Evolutionary conservation across 768 basidiomycete genomes (phyloP).

Genomic region (Amanita pallidorosea): DNA sequence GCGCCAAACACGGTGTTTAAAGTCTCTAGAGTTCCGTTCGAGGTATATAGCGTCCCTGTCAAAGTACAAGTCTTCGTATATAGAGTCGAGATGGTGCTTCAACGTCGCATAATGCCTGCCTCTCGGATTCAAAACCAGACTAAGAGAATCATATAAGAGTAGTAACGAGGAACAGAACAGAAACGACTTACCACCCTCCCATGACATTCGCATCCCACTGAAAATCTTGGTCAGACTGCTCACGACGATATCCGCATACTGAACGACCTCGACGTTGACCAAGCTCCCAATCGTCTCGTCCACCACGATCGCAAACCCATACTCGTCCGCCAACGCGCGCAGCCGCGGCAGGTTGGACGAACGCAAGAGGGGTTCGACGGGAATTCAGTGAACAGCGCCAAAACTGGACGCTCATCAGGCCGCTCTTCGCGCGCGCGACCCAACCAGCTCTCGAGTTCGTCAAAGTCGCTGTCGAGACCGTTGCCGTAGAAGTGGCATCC

Average conservation of each 20-base stretch:
- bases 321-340: slow-evolving; percentile 73
- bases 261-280: slow-evolving; percentile 83
- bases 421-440: slow-evolving; percentile 26
- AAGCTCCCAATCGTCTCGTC: slow-evolving; percentile 96
- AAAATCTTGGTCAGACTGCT: slow-evolving; percentile 93
- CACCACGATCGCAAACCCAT: slow-evolving; percentile 79
- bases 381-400: slow-evolving; percentile 87
- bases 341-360: slow-evolving; percentile 69
- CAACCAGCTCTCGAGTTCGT: slow-evolving; percentile 57
- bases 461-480: slow-evolving; percentile 68
- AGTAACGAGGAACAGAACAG: neutral
- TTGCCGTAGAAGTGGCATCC: slow-evolving; percentile 84
- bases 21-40: slow-evolving; percentile 97
- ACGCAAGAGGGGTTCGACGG: slow-evolving; percentile 90
- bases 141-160: slow-evolving; percentile 18
- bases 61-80: slow-evolving; percentile 82
- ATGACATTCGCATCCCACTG: slow-evolving; percentile 94
- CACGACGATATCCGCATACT: slow-evolving; percentile 80
- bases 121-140: slow-evolving; percentile 80
- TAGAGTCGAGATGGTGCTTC: slow-evolving; percentile 42
- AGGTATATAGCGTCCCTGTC: slow-evolving; percentile 90
- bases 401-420: slow-evolving; percentile 45
- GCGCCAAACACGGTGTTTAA: slow-evolving; percentile 55
- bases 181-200: slow-evolving; percentile 76
- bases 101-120: slow-evolving; percentile 58